A percentile compares a stretch with the other conserved stretches of the same genome.
Evolutionary conservation across 768 basidiomycete genomes (phyloP).

Genomic region (Podaxis mareebaensis): DNA sequence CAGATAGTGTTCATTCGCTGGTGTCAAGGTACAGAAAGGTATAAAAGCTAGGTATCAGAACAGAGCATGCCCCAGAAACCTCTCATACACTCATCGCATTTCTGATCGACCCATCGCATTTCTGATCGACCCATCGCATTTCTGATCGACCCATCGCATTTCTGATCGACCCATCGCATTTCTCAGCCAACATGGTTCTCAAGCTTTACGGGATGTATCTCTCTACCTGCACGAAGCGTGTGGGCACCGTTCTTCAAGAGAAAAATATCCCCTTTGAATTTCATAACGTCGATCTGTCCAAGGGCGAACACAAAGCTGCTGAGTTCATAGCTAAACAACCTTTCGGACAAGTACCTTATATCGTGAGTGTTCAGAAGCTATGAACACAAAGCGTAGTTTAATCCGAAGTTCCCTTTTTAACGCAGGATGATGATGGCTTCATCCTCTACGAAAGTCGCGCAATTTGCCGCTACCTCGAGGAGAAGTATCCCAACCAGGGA

Average conservation of each 20-base stretch:
- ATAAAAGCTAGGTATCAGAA: not conserved
- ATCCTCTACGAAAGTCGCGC: slow-evolving; percentile 62
- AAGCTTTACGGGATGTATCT: slow-evolving; percentile 30
- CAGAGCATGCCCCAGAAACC: not conserved
- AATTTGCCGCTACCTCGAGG: slow-evolving; percentile 55
- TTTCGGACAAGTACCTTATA: slow-evolving; percentile 50
- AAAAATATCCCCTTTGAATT: slow-evolving; percentile 47
- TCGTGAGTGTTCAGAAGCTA: slow-evolving; percentile 25
- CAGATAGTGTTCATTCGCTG: too few relatives aligned
- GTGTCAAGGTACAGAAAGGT: not conserved
- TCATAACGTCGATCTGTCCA: slow-evolving; percentile 35
- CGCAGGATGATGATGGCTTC: slow-evolving; percentile 56
- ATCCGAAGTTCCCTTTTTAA: slow-evolving; percentile 19
- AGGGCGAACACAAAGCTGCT: slow-evolving; percentile 37
- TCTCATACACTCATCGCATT: not conserved
- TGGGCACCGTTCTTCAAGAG: slow-evolving; percentile 44
- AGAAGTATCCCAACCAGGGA: slow-evolving; percentile 51
- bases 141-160: too few relatives aligned
- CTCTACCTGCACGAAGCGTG: slow-evolving; percentile 49
- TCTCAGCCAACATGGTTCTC: slow-evolving; percentile 29
- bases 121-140: not conserved
- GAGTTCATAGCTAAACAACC: slow-evolving; percentile 44
- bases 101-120: not conserved
- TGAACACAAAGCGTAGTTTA: slow-evolving; percentile 25
- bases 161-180: not conserved